Evolutionary conservation across 2,329 filamentous ascomycete species (phyloP), one percentile per base, ranked within the genome.

Genomic region (Tolypocladium ophioglossoides): DNA sequence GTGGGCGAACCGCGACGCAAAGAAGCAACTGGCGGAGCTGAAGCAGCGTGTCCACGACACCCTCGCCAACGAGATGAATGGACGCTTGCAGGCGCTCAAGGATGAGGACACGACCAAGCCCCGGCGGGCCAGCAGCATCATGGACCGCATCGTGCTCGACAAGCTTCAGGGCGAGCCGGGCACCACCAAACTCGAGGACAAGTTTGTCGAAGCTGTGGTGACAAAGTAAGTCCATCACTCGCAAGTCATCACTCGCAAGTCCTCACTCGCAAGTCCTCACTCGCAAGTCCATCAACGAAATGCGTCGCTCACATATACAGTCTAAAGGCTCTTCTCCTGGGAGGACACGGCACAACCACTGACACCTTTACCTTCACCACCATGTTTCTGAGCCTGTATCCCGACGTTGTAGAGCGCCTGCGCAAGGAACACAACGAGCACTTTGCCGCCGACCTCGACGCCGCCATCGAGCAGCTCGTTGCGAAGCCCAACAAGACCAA

Each of bases 401-500:
- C 63, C 0, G 51, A 53, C 16, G 54, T 56, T 1, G 44, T 66
- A 30, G 47, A 52, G 12, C 57, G 58, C 8, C 55, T 65, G 6
- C 52, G 57, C 22, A 54, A 59, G 14, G 60, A 66, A 44, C 63
- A 64, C 46, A 58, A 66, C 27, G 50, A 53, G 2, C 55, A 66
- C 20, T 61, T 68, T 4, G 62, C 63, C 0, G 54, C 57, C 1
- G 59, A 61, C 14, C 48, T 73, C n/a, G 61, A 67, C 22, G 61
- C 66, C 4, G 65, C 67, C 4, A 65, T 69, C 4, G 70, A 70
- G 39, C 59, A 62, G 0, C 62, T 73, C 35, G 64, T 76, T 6
- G 64, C 68, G 12, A 63, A 75, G n/a, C 73, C 76, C 1, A 63
- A 70, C 41, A 67, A 73, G 12, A 67, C 82, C 41, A 78, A 77